Base-by-base conservation (phyloP, 352 stramenopile genomes). In the Plasmopara halstedii region DNA sequence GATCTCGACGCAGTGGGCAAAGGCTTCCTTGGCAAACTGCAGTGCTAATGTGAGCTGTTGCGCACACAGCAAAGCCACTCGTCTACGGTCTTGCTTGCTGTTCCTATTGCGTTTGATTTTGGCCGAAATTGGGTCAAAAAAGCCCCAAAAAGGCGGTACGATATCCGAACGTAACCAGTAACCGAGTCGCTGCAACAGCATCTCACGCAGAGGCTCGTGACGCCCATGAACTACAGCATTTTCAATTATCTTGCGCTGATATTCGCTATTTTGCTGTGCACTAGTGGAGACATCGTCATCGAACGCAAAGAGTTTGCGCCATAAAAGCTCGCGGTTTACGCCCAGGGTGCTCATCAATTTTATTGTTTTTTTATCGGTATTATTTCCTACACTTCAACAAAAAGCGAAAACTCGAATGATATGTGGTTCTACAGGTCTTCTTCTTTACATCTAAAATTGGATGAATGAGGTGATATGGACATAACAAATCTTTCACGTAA, bases 21-120 rank as follows among this genome's bases (percentile, higher is more conserved):
- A 83, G 33, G 76, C 76, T 39, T 88, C 76, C 44, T 79, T 67
- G 2, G 73, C 76, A 40, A 85, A 84, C 51, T 85, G 70, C 53
- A 88, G 70, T 42, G 73, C 76, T 32, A 88, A 53, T 35, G 60
- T 78, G 7, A 88, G 58, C 53, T 88, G 73, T 60, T 85, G 70
- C n/a, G 59, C 64, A 34, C 64, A 81, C 15, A 73, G 70, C 40
- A 73, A 47, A 14, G 66, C 67, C 34, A 82, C 38, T 29, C 60
- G 61, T 31, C 65, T 59, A 9, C 59, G 59, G 0, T 48, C 45
- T 6, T 43, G 44, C 47, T 47, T 65, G 1, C 50, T 62, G 29
- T 33, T 37, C 32, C 23, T n/a, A 18, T 39, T 20, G 45, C 42
- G 49, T 18, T 50, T 36, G 5, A 44, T 43, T 41, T 61, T 29